phyloP scores from a whole-genome alignment of 2,329 filamentous ascomycete species.

The Aspergillus proliferans region DNA sequence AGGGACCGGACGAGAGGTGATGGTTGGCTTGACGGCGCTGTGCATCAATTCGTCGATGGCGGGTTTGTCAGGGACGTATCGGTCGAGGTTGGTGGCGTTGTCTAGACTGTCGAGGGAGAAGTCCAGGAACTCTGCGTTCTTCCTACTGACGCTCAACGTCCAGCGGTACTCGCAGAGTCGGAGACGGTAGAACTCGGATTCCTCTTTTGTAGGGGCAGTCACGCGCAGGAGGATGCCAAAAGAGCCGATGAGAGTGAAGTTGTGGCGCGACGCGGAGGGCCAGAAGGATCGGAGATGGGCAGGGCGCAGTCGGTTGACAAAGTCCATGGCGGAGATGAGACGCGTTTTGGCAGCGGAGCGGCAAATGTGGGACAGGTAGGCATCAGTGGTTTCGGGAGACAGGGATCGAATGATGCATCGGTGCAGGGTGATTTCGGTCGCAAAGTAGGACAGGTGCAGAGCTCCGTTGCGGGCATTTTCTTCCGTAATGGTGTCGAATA shows the following conservation, averaged over 20 bases:
- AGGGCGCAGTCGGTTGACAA: constrained; percentile 85
- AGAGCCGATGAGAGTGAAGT: constrained; percentile 90
- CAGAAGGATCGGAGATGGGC: constrained; percentile 86
- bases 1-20: constrained; percentile 12
- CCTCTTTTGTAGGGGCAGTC: constrained; percentile 77
- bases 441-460: constrained; percentile 86
- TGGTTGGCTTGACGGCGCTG: constrained; percentile 19
- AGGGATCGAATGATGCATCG: constrained; percentile 83
- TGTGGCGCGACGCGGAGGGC: constrained; percentile 51
- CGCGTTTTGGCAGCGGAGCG: constrained; percentile 89
- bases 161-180: constrained; percentile 85
- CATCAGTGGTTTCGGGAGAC: constrained; percentile 53
- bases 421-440: constrained; percentile 88
- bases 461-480: constrained; percentile 53
- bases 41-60: constrained; percentile 46
- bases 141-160: constrained; percentile 82
- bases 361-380: constrained; percentile 85
- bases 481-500: constrained; percentile 38
- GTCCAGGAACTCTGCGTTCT: constrained; percentile 51
- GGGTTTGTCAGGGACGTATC: constrained; percentile 65
- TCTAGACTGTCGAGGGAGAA: constrained; percentile 76
- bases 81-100: constrained; percentile 62
- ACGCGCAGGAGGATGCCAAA: constrained; percentile 88
- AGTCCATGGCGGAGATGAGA: constrained; percentile 93
- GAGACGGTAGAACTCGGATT: constrained; percentile 86